Percentiles rank a stretch among this genome's conserved stretches.
Evolutionary conservation across 306 rosid genomes (phyloP).

Genomic region (Rubus idaeus): DNA sequence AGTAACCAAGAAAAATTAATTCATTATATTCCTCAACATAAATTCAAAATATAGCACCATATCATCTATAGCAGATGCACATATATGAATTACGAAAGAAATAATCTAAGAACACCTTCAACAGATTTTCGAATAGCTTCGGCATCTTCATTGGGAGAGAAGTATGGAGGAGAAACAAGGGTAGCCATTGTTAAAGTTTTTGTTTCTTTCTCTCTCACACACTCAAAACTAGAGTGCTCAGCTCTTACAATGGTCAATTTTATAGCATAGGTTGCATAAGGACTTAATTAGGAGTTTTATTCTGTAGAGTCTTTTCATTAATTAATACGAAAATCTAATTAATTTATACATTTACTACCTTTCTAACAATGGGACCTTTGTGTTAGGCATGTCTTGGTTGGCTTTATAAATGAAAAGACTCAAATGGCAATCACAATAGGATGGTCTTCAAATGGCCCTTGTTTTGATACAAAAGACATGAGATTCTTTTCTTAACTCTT

Average conservation of each 20-base stretch:
- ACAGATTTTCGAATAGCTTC: conserved; percentile 55
- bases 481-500: not conserved
- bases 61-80: not conserved
- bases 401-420: not conserved
- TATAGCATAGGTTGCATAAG: not conserved
- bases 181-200: conserved; percentile 48
- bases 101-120: conserved; percentile 35
- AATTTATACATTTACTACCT: not conserved
- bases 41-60: not conserved
- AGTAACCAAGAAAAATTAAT: not conserved
- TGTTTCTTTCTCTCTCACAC: not conserved
- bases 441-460: not conserved
- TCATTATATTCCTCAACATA: not conserved
- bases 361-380: not conserved
- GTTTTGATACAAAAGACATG: not conserved
- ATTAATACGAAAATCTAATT: not conserved
- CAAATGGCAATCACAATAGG: conserved; percentile 15
- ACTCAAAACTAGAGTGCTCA: not conserved
- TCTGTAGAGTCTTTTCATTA: not conserved
- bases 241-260: conserved; percentile 8
- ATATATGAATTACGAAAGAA: not conserved
- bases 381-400: conserved; percentile 19
- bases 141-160: conserved; percentile 60
- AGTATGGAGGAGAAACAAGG: conserved; percentile 34
- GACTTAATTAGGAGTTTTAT: not conserved